A percentile compares a stretch with the other conserved stretches of the same genome.
Conservation (phyloP, 1,284 basidiomycete genomes). For the Melampsora medusae region DNA sequence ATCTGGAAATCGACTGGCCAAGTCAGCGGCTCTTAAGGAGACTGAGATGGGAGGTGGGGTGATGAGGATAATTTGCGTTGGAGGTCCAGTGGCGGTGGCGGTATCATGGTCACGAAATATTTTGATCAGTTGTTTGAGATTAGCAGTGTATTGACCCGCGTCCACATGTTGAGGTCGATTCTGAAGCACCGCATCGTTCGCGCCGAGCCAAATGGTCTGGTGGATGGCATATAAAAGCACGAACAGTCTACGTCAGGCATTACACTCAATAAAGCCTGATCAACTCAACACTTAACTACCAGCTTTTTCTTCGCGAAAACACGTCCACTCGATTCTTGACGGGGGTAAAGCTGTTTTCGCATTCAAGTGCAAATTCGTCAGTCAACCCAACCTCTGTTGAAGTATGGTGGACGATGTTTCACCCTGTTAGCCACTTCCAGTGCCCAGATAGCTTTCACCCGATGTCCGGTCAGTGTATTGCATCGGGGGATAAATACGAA, state of each 20-base stretch:
- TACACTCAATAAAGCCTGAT: not conserved
- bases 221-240: not conserved
- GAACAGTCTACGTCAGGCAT: not conserved
- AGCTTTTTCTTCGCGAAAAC: constrained; percentile 26
- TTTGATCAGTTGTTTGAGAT: constrained; percentile 28
- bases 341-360: not conserved
- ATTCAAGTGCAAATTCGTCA: not conserved
- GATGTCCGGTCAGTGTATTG: not conserved
- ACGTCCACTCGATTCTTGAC: not conserved
- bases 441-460: constrained; percentile 26
- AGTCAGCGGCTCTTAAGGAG: constrained; percentile 25
- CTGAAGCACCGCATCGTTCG: constrained; percentile 36
- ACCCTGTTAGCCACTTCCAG: constrained; percentile 39
- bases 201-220: constrained; percentile 44
- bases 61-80: constrained; percentile 34
- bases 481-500: not conserved
- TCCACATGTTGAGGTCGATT: constrained; percentile 32
- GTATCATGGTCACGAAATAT: constrained; percentile 18
- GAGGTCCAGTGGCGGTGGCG: not conserved
- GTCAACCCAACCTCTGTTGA: not conserved
- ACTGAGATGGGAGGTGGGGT: constrained; percentile 39
- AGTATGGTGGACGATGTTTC: not conserved
- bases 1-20: constrained; percentile 33
- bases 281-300: constrained; percentile 6
- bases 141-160: constrained; percentile 17